Base-by-base conservation (phyloP, 2,329 filamentous ascomycete genomes). In the Dichotomopilus funicola region DNA sequence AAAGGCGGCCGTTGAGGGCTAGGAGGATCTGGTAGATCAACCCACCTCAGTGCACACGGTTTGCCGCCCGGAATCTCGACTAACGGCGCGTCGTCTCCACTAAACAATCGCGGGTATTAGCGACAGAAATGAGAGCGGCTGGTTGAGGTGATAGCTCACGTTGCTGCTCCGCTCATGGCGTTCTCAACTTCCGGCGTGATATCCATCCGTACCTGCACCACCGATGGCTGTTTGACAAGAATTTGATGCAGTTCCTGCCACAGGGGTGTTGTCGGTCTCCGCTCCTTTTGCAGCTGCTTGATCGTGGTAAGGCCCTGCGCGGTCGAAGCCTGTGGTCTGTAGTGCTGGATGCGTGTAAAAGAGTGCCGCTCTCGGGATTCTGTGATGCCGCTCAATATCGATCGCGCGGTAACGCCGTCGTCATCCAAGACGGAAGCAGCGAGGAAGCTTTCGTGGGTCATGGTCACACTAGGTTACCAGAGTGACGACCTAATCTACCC, bases 1-100 rank as follows among this genome's bases (percentile, higher is more conserved):
- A 49, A 71, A 37, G 46, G 76, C 72, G 59, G 31, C 45, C 45
- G 34, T n/a, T 73, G 70, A 10, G 71, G 72, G 31, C 72, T 72
- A 1, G 75, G 71, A 12, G 81, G 81, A 58, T 85, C 82, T 1
- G 83, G 82, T 45, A 85, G 73, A 60, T 85, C 82, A 5, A 72
- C 77, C 80, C 81, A 86, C 45, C 77, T 71, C 55, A 86, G 65
- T 3, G 77, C 74, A 13, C 79, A 80, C 1, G 41, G 42, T 33
- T 57, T 57, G 38, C 36, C 47, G n/a, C 54, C 42, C 78, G 71
- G 41, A 77, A 59, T 51, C 12, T n/a, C 40, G 37, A 33, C 19
- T 1, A 33, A 36, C 38, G 52, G 6, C n/a, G 54, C 11, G 6
- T 46, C 42, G 27, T 9, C 47, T 13, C 36, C 27, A 6, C 11